These are phyloP conservation scores for Candida sanyaensis DNA, from an alignment of 1,139 yeast species.

Conservation along the genomic window DNA sequence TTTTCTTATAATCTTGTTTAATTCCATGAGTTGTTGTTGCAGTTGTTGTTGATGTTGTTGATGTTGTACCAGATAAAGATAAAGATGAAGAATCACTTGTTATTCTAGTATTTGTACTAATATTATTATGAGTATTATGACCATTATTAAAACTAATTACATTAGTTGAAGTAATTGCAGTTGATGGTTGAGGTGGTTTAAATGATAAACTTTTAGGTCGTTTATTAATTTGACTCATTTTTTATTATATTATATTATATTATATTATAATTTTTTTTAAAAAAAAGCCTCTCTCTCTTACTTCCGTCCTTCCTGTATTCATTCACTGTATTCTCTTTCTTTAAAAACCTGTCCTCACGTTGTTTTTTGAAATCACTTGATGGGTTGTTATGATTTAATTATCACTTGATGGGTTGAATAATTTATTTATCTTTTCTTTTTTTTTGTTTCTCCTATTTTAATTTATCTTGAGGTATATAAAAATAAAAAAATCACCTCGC, in stretches of 20 bases:
- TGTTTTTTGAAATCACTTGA: too few relatives aligned
- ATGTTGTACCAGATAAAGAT: constrained; percentile 4
- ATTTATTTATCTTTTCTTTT: too few relatives aligned
- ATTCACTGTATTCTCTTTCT: too few relatives aligned
- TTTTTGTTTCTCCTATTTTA: too few relatives aligned
- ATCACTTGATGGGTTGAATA: too few relatives aligned
- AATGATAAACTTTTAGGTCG: constrained; percentile 1
- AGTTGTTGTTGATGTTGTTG: background rate
- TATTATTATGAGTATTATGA: constrained; percentile 1
- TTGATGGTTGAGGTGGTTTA: constrained; percentile 10
- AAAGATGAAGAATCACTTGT: constrained; percentile 4
- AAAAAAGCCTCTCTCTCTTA: too few relatives aligned
- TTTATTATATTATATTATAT: too few relatives aligned
- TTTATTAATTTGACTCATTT: background rate
- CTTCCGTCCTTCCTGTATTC: too few relatives aligned
- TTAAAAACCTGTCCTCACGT: too few relatives aligned
- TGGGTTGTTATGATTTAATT: too few relatives aligned
- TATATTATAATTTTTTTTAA: too few relatives aligned
- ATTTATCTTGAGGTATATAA: too few relatives aligned
- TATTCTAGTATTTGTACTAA: constrained; percentile 4
- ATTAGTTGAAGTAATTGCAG: constrained; percentile 14
- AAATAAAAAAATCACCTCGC: background rate
- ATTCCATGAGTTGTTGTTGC: background rate
- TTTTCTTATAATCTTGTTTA: background rate
- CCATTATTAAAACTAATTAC: constrained; percentile 8